Evolutionary conservation across 2,329 filamentous ascomycete species (phyloP).

Genomic region (Domatiomyces catenatus): DNA sequence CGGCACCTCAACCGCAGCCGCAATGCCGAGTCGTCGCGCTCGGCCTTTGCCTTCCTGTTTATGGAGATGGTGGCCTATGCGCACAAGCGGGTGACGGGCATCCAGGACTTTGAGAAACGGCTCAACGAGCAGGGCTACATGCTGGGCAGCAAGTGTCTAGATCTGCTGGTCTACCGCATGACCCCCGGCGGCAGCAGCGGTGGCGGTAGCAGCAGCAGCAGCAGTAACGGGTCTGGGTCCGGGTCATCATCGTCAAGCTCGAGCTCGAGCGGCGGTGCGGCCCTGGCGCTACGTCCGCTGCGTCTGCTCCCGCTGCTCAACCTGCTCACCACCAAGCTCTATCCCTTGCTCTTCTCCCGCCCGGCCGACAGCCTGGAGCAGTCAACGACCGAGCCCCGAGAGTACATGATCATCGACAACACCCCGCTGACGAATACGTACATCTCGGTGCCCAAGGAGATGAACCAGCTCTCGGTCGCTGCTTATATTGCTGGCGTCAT

Average conservation of each 20-base stretch:
- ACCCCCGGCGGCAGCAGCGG: conserved; percentile 54
- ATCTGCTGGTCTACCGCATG: conserved; percentile 79
- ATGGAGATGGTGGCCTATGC: conserved; percentile 94
- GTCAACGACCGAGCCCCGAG: conserved; percentile 68
- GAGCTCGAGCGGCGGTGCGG: conserved; percentile 41
- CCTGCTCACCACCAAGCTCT: conserved; percentile 84
- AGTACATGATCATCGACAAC: conserved; percentile 99
- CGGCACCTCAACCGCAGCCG: conserved; percentile 80
- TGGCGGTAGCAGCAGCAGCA: not conserved
- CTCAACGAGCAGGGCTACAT: conserved; percentile 85
- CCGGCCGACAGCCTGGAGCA: conserved; percentile 89
- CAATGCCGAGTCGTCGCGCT: conserved; percentile 75
- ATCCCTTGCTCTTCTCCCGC: conserved; percentile 80
- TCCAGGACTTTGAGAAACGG: conserved; percentile 82
- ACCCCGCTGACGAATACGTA: conserved; percentile 92
- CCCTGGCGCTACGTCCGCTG: conserved; percentile 56
- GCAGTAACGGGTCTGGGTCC: no score
- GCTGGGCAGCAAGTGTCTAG: conserved; percentile 83
- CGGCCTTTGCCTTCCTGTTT: conserved; percentile 92
- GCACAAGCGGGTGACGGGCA: conserved; percentile 75
- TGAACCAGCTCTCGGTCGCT: conserved; percentile 91
- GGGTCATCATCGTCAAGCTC: conserved; percentile 71
- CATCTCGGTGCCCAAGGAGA: conserved; percentile 82
- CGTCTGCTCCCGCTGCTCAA: conserved; percentile 83
- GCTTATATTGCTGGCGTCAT: conserved; percentile 90